Evolutionary conservation across 2,329 filamentous ascomycete genomes (phyloP).

Genomic region (Penicillium sp.): DNA sequence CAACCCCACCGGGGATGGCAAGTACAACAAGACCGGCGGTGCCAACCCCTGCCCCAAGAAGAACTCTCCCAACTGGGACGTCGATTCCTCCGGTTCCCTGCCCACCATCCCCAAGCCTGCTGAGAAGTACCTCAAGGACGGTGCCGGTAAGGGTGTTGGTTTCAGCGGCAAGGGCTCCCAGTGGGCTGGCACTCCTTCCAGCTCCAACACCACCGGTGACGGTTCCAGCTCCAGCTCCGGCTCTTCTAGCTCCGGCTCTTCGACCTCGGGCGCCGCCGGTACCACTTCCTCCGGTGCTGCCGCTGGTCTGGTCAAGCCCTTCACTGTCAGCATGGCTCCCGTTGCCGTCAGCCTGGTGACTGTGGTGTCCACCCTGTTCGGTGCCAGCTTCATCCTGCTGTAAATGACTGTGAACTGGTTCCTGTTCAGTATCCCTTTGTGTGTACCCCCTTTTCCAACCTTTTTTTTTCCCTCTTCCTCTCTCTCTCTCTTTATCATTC

Average conservation of each 20-base stretch:
- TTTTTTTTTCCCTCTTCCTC: no score
- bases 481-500: no score
- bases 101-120: slow-evolving; percentile 54
- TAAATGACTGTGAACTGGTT: slow-evolving; percentile 12
- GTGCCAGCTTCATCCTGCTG: slow-evolving; percentile 39
- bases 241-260: slow-evolving; percentile 21
- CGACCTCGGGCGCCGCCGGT: slow-evolving; percentile 15
- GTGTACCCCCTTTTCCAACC: no score
- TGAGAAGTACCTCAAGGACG: slow-evolving; percentile 51
- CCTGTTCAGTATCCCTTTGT: no score
- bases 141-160: slow-evolving; percentile 53
- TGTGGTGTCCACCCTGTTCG: slow-evolving; percentile 48
- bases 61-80: slow-evolving; percentile 51
- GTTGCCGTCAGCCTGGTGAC: slow-evolving; percentile 49
- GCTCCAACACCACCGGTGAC: slow-evolving; percentile 39
- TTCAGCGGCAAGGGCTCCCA: slow-evolving; percentile 53
- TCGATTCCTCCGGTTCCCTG: slow-evolving; percentile 44
- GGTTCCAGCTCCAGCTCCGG: slow-evolving; percentile 37
- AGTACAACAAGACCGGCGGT: slow-evolving; percentile 51
- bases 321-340: slow-evolving; percentile 46
- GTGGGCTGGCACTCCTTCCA: slow-evolving; percentile 47
- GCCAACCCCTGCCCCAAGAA: slow-evolving; percentile 51
- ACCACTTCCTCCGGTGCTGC: slow-evolving; percentile 4
- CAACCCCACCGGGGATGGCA: slow-evolving; percentile 52
- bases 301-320: slow-evolving; percentile 34